phyloP scores from a whole-genome alignment of 768 basidiomycete species.

The Clitopilus hobsonii region DNA sequence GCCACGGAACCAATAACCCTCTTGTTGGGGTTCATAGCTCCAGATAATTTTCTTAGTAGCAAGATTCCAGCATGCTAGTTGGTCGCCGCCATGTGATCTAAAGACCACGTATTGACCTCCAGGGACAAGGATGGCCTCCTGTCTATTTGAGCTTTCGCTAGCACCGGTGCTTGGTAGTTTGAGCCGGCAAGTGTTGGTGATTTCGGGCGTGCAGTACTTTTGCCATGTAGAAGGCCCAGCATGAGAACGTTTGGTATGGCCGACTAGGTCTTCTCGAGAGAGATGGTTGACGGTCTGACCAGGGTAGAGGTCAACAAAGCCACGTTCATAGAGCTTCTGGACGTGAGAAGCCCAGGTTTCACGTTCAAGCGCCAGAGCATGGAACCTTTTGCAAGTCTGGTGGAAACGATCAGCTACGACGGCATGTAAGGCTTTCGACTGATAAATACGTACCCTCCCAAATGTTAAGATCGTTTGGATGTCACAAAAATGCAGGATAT shows the following conservation, averaged over 20 bases:
- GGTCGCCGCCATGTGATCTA: background rate
- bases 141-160: too few relatives aligned
- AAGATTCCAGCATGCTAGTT: background rate
- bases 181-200: too few relatives aligned
- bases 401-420: too few relatives aligned
- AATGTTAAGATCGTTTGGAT: constrained; percentile 7
- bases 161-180: too few relatives aligned
- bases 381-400: constrained; percentile 5
- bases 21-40: background rate
- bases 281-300: constrained; percentile 2
- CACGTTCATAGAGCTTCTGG: constrained; percentile 5
- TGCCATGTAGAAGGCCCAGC: constrained; percentile 10
- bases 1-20: background rate
- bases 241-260: constrained; percentile 2
- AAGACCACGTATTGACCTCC: background rate
- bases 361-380: constrained; percentile 2
- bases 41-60: background rate
- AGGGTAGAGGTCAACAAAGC: constrained; percentile 10
- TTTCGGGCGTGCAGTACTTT: background rate
- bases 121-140: background rate
- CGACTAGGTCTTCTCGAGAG: constrained; percentile 4
- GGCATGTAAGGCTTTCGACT: too few relatives aligned
- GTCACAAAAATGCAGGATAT: constrained; percentile 8
- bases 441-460: constrained; percentile 5
- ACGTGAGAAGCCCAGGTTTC: constrained; percentile 7